Base-by-base conservation (phyloP, 2,329 filamentous ascomycete genomes). In the Aureobasidium namibiae region DNA sequence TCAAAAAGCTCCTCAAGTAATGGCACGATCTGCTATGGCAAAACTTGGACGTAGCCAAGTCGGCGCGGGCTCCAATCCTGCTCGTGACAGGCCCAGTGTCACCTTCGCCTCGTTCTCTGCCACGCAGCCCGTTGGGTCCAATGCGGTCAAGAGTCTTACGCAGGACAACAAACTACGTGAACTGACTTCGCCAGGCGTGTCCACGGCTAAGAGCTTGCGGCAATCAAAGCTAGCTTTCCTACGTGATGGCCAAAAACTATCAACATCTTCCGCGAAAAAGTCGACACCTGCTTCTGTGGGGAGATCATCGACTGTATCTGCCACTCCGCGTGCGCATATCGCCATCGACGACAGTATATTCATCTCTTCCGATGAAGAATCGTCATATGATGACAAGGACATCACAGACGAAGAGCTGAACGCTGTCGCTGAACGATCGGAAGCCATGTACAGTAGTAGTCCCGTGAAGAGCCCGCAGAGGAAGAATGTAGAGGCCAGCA, bases 321-420 rank as follows among this genome's bases (percentile, higher is more conserved):
- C 31, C 13, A 48, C 42, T 16, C 42, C 42, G 14, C 42, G 42
- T n/a, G 23, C n/a, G 23, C 23, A n/a, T 24, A 13, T 9, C 14
- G 14, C 33, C 21, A 36, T 59, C 3, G 36, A 42, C 2, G 46
- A 59, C 46, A 45, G 46, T 29, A 18, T 44, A 13, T 52, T 53
- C 23, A 53, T 59, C 36, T 59, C 57, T 33, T 59, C 57, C 11
- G 57, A 59, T 45, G 46, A 52, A n/a, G 46, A 45, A 29, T 53
- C 48, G 46, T 59, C 48, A 44, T 59, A 59, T 53, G 46, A 44
- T 52, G 57, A 59, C 57, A 26, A 50, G 13, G 57, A 59, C 1
- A 53, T 59, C 31, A 59, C 46, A 10, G 57, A 59, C 16, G 46
- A 52, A 59, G 57, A 53, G 31, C 45, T 59, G n/a, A 50, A 36